phyloP scores from a whole-genome alignment of 2,329 filamentous ascomycete species.

The Aspergillus sp. region DNA sequence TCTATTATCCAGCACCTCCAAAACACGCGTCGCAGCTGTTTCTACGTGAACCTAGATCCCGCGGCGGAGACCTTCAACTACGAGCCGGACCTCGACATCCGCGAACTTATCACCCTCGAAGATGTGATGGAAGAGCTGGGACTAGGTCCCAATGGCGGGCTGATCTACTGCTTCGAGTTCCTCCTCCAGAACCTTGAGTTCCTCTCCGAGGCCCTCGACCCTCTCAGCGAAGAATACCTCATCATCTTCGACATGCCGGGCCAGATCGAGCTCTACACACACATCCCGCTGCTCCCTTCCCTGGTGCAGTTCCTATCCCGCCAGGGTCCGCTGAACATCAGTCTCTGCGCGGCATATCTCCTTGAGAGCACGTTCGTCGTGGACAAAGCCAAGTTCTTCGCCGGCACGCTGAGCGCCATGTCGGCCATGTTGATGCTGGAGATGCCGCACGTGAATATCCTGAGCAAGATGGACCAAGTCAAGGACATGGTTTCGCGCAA shows the following conservation, averaged over 20 bases:
- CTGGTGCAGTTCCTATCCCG: slow-evolving; percentile 80
- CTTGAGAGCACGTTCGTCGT: slow-evolving; percentile 95
- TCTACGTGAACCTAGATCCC: slow-evolving; percentile 98
- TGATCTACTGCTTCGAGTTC: slow-evolving; percentile 97
- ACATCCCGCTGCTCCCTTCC: slow-evolving; percentile 86
- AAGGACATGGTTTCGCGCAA: slow-evolving; percentile 85
- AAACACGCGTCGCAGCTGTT: slow-evolving; percentile 87
- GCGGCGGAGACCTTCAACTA: slow-evolving; percentile 92
- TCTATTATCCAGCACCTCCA: slow-evolving; percentile 90
- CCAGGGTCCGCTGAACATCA: slow-evolving; percentile 79
- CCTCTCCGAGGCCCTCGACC: slow-evolving; percentile 79
- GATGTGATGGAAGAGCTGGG: slow-evolving; percentile 97
- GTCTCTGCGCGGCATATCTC: slow-evolving; percentile 89
- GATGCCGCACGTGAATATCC: slow-evolving; percentile 91
- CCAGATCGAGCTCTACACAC: slow-evolving; percentile 97
- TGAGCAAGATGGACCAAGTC: slow-evolving; percentile 97
- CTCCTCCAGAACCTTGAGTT: slow-evolving; percentile 93
- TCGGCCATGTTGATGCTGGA: slow-evolving; percentile 99
- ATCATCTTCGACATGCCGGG: slow-evolving; percentile 99
- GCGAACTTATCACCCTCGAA: slow-evolving; percentile 87
- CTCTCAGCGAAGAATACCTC: slow-evolving; percentile 88
- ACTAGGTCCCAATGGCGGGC: slow-evolving; percentile 84
- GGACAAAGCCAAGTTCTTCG: slow-evolving; percentile 95
- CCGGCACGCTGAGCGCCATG: slow-evolving; percentile 94
- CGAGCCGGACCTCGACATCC: slow-evolving; percentile 90